Conservation (phyloP, 371 early-diverging fungal genomes). For the Mucor piriformis region DNA sequence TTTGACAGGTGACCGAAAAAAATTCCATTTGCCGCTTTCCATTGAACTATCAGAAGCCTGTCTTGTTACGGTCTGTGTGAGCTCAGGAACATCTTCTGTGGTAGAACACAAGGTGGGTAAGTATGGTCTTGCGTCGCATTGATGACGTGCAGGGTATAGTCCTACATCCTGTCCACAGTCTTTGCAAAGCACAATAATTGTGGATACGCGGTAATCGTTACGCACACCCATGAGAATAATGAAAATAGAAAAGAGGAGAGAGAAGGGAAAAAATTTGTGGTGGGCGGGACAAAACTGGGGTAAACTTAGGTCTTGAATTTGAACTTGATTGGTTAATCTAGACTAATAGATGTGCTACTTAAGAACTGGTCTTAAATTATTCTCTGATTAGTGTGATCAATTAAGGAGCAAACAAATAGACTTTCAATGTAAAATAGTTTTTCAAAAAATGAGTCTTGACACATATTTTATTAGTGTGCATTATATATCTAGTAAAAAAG, state of each 20-base stretch:
- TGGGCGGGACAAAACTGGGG: no score
- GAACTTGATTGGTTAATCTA: no score
- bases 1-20: conserved; percentile 1
- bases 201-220: conserved; percentile 67
- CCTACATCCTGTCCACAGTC: conserved; percentile 75
- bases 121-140: conserved; percentile 36
- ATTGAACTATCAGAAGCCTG: conserved; percentile 21
- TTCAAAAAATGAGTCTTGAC: no score
- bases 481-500: no score
- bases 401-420: no score
- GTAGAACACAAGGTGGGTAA: conserved; percentile 18
- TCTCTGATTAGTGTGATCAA: no score
- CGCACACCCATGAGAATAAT: conserved; percentile 2
- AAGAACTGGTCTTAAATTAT: no score
- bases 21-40: conserved; percentile 18
- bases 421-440: no score
- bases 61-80: conserved; percentile 7
- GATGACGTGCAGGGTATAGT: conserved; percentile 67
- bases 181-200: conserved; percentile 63
- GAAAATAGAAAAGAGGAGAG: not conserved
- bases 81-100: conserved; percentile 11
- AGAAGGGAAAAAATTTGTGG: not conserved
- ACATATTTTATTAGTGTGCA: no score
- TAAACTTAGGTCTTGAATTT: no score
- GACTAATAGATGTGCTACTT: no score